Evolutionary conservation across 129 eudicot species (phyloP).

Genomic region (Pulicaria dysenterica): DNA sequence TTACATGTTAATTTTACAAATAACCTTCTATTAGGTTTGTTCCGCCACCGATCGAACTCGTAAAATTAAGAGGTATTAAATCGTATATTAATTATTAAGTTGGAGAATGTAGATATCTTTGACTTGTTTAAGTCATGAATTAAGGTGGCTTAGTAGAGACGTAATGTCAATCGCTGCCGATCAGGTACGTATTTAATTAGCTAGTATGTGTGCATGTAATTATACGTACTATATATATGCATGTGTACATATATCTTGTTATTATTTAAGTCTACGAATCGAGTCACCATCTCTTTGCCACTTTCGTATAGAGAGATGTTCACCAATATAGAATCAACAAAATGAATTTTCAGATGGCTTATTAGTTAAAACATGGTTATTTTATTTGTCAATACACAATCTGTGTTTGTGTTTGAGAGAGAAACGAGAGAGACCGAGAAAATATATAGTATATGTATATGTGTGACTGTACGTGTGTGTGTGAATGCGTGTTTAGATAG

Average conservation of each 20-base stretch:
- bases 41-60: too few species aligned
- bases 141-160: not conserved
- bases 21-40: too few species aligned
- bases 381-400: constrained; percentile 9
- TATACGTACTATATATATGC: constrained; percentile 6
- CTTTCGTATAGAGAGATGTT: constrained; percentile 5
- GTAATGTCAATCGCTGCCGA: not conserved
- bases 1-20: too few species aligned
- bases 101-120: constrained; percentile 3
- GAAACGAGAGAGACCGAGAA: too few species aligned
- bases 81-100: not conserved
- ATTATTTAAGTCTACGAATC: not conserved
- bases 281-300: constrained; percentile 8
- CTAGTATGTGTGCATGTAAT: not conserved
- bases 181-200: not conserved
- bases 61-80: too few species aligned
- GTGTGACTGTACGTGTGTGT: too few species aligned
- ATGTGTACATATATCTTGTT: not conserved
- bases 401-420: not conserved
- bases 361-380: not conserved
- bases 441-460: too few species aligned
- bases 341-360: not conserved
- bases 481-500: too few species aligned
- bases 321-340: constrained; percentile 1
- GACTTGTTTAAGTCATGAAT: not conserved